Conservation (phyloP, 768 basidiomycete genomes). For the Suillus fuscotomentosus region DNA sequence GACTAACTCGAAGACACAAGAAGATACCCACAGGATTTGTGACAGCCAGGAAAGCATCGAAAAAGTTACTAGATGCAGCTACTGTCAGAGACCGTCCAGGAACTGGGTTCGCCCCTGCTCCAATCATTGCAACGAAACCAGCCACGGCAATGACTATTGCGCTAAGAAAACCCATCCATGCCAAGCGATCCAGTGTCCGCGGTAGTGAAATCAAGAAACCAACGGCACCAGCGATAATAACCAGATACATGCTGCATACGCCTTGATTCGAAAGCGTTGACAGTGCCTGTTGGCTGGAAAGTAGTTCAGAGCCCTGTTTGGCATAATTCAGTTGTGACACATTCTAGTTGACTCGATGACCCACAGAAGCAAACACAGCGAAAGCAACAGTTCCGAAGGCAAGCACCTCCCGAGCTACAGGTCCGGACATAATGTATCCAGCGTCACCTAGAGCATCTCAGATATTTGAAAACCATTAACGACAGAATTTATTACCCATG, state of each 20-base stretch:
- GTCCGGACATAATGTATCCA: conserved; percentile 48
- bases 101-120: conserved; percentile 44
- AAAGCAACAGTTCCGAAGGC: conserved; percentile 48
- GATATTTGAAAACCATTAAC: not conserved
- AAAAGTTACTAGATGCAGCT: conserved; percentile 40
- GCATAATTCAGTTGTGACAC: not conserved
- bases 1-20: not conserved
- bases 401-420: conserved; percentile 44
- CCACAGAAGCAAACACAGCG: conserved; percentile 42
- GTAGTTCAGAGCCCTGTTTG: conserved; percentile 43
- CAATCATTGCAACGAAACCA: conserved; percentile 50
- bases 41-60: conserved; percentile 49
- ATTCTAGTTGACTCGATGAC: conserved; percentile 7
- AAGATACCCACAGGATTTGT: conserved; percentile 46
- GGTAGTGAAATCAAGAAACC: conserved; percentile 44
- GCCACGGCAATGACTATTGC: conserved; percentile 41
- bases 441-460: conserved; percentile 43
- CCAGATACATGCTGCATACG: conserved; percentile 44
- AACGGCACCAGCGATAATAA: conserved; percentile 45
- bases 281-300: conserved; percentile 54
- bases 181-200: conserved; percentile 44
- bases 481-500: conserved; percentile 37
- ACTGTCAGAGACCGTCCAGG: conserved; percentile 39
- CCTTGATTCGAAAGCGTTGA: conserved; percentile 47
- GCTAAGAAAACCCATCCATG: conserved; percentile 48